Conservation (phyloP, 2,329 filamentous ascomycete genomes). For the Colletotrichum eleusines region DNA sequence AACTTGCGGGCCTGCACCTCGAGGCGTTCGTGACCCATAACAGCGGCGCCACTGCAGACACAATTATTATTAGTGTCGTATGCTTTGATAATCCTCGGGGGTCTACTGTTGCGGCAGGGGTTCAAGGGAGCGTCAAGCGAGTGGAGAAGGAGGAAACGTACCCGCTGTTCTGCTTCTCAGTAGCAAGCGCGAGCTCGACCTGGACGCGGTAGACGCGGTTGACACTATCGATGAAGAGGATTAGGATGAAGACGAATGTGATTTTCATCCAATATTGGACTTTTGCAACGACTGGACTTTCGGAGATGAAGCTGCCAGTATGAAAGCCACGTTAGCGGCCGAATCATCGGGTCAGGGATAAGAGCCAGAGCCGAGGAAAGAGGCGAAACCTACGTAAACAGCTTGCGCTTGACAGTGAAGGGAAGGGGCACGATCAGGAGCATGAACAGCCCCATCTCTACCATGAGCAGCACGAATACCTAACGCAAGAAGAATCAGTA, state of each 20-base stretch:
- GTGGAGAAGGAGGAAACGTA: conserved; percentile 54
- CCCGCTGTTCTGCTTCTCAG: conserved; percentile 68
- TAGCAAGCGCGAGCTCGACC: conserved; percentile 81
- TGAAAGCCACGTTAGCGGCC: conserved; percentile 17
- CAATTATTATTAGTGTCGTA: not conserved
- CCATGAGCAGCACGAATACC: conserved; percentile 86
- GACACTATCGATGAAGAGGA: conserved; percentile 97
- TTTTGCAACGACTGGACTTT: conserved; percentile 86
- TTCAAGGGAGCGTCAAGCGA: conserved; percentile 17
- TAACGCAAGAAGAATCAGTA: conserved; percentile 51
- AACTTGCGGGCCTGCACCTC: conserved; percentile 99
- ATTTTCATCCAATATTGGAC: conserved; percentile 99
- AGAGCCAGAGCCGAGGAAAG: not conserved
- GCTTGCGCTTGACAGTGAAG: conserved; percentile 84
- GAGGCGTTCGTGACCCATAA: conserved; percentile 93
- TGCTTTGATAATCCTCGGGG: not conserved
- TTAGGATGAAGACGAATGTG: conserved; percentile 98
- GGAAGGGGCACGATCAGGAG: conserved; percentile 88
- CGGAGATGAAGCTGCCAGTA: conserved; percentile 84
- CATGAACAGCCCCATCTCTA: conserved; percentile 86
- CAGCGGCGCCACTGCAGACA: conserved; percentile 65
- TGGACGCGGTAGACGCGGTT: conserved; percentile 86
- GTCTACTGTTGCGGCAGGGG: not conserved
- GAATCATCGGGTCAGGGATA: not conserved
- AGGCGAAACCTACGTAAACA: conserved; percentile 73